A percentile compares a stretch with the other conserved stretches of the same genome.
phyloP scores from a whole-genome alignment of 2,329 filamentous ascomycete species.

The Aureobasidium sp. region DNA sequence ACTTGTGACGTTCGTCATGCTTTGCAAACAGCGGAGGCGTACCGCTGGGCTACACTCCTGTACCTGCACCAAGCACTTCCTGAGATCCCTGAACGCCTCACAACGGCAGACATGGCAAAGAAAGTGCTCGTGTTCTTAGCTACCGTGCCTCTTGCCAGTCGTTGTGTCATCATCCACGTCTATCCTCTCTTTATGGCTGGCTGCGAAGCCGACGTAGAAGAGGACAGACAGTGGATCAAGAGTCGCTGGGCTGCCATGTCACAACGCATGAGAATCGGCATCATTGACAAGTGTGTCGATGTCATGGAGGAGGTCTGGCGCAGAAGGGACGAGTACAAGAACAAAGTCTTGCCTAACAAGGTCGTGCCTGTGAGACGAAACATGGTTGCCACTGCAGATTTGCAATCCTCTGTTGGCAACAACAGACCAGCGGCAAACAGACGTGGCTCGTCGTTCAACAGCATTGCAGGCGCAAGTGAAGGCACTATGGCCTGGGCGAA shows the following conservation, averaged over 20 bases:
- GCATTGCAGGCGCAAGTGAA: conserved; percentile 3
- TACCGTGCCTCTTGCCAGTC: conserved; percentile 52
- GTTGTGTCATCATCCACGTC: conserved; percentile 59
- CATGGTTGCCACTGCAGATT: conserved; percentile 26
- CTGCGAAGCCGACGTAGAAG: conserved; percentile 50
- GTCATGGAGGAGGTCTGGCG: conserved; percentile 60
- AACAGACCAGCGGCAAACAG: not conserved
- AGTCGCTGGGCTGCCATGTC: conserved; percentile 55
- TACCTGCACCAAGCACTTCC: conserved; percentile 62
- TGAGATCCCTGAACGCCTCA: conserved; percentile 50
- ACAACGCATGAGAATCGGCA: conserved; percentile 55
- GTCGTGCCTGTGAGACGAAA: conserved; percentile 21
- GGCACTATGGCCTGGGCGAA: conserved; percentile 11
- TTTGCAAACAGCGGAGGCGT: conserved; percentile 58
- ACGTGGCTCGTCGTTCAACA: conserved; percentile 7
- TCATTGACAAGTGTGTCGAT: conserved; percentile 56
- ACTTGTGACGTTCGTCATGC: conserved; percentile 54
- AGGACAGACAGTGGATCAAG: conserved; percentile 56
- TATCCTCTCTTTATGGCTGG: conserved; percentile 61
- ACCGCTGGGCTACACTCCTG: conserved; percentile 57
- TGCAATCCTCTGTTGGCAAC: not conserved
- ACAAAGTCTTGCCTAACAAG: conserved; percentile 20
- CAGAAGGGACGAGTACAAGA: conserved; percentile 47
- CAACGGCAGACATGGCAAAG: conserved; percentile 50
- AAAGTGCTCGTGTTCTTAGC: conserved; percentile 53